Conservation (phyloP, 2,329 filamentous ascomycete genomes). For the Penicillium polonicum region DNA sequence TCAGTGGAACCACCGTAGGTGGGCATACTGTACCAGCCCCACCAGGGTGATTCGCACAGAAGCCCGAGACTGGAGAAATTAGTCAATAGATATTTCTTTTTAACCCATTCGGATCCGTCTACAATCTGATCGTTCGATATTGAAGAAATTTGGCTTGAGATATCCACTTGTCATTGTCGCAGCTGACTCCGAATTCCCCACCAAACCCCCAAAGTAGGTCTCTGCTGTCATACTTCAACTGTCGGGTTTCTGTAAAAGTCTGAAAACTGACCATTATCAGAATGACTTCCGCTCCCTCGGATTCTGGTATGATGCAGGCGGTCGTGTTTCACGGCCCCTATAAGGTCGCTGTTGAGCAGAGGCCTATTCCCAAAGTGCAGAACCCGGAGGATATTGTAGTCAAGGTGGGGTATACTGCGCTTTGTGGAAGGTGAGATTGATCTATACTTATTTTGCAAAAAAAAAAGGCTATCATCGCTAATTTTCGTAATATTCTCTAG, state of each 20-base stretch:
- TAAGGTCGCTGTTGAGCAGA: slow-evolving; percentile 73
- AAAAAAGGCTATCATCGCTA: not conserved
- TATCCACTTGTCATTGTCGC: not conserved
- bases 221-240: not conserved
- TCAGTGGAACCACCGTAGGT: slow-evolving; percentile 6
- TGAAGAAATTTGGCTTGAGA: not conserved
- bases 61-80: slow-evolving; percentile 18
- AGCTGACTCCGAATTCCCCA: slow-evolving; percentile 2
- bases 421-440: slow-evolving; percentile 76
- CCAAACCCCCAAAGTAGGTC: slow-evolving; percentile 1
- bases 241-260: slow-evolving; percentile 8
- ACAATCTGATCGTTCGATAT: slow-evolving; percentile 8
- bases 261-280: not conserved
- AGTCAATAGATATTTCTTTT: slow-evolving; percentile 8
- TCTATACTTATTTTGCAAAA: not conserved
- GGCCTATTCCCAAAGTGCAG: slow-evolving; percentile 72
- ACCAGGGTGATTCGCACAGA: slow-evolving; percentile 18
- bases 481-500: slow-evolving; percentile 42
- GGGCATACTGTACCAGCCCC: slow-evolving; percentile 13
- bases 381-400: slow-evolving; percentile 74
- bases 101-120: slow-evolving; percentile 6
- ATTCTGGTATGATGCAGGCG: slow-evolving; percentile 69
- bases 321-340: slow-evolving; percentile 81
- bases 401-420: slow-evolving; percentile 76
- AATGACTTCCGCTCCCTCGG: slow-evolving; percentile 17